These are phyloP conservation scores for Raddia distichophylla DNA, from an alignment of 176 grass and related monocot species.

Conservation along the genomic window DNA sequence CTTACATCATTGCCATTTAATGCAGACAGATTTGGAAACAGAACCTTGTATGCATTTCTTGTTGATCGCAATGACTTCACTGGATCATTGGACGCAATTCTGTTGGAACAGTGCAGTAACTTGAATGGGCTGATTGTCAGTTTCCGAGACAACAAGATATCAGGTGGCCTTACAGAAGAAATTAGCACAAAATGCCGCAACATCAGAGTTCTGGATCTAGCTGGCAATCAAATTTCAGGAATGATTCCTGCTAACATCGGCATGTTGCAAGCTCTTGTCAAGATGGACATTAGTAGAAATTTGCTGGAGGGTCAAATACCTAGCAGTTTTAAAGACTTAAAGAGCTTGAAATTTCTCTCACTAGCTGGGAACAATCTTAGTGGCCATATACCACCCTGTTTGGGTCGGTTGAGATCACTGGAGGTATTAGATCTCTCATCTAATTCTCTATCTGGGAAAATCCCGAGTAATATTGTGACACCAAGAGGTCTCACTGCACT, in stretches of 20 bases:
- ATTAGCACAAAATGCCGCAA: slow-evolving; percentile 54
- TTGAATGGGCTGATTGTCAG: slow-evolving; percentile 58
- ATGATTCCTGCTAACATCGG: slow-evolving; percentile 68
- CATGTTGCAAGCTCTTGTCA: slow-evolving; percentile 57
- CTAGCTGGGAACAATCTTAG: slow-evolving; percentile 75
- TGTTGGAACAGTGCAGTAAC: slow-evolving; percentile 62
- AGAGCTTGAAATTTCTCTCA: slow-evolving; percentile 74
- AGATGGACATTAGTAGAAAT: slow-evolving; percentile 75
- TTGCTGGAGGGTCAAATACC: slow-evolving; percentile 68
- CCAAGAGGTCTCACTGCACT: slow-evolving; percentile 59
- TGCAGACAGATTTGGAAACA: slow-evolving; percentile 53
- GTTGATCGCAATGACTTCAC: slow-evolving; percentile 72
- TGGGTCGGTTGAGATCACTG: slow-evolving; percentile 62
- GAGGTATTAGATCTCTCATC: slow-evolving; percentile 86
- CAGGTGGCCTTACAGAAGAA: slow-evolving; percentile 52
- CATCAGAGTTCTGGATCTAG: slow-evolving; percentile 73
- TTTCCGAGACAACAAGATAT: slow-evolving; percentile 70
- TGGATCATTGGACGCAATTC: slow-evolving; percentile 63
- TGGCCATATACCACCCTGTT: slow-evolving; percentile 61
- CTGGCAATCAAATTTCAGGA: slow-evolving; percentile 76
- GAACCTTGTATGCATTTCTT: slow-evolving; percentile 54
- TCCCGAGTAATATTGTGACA: slow-evolving; percentile 62
- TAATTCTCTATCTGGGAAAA: slow-evolving; percentile 70
- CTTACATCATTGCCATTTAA: slow-evolving; percentile 63
- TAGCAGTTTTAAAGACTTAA: slow-evolving; percentile 55